Percentiles rank a stretch among this genome's conserved stretches.
phyloP scores from a whole-genome alignment of 495 filamentous ascomycete genomes.

The Thozetella sp. region DNA sequence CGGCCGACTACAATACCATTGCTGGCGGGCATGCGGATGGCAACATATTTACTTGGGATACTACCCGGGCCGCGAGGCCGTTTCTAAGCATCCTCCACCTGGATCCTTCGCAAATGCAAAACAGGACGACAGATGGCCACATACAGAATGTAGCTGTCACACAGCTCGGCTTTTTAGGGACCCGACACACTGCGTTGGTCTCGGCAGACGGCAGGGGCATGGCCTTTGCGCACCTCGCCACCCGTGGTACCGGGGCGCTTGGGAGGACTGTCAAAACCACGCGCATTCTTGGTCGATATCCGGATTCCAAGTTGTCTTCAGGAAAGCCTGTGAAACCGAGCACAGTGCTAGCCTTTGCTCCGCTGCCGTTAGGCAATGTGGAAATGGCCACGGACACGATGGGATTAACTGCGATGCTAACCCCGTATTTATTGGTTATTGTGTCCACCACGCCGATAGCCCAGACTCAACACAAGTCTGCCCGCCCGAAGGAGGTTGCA shows the following conservation, averaged over 20 bases:
- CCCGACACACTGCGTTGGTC: constrained; percentile 91
- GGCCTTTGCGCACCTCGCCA: constrained; percentile 97
- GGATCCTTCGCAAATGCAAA: constrained; percentile 62
- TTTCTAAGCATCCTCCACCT: constrained; percentile 88
- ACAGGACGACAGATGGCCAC: constrained; percentile 78
- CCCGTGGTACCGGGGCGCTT: constrained; percentile 83
- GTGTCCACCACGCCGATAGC: constrained; percentile 96
- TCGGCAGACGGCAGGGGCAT: constrained; percentile 96
- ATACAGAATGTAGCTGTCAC: constrained; percentile 73
- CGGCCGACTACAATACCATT: constrained; percentile 90
- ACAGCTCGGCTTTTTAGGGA: constrained; percentile 94
- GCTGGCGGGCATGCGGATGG: constrained; percentile 89
- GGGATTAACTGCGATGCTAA: constrained; percentile 93
- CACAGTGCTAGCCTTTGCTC: constrained; percentile 89
- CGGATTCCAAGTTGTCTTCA: constrained; percentile 54
- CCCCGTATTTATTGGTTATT: constrained; percentile 92
- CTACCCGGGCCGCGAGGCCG: constrained; percentile 74
- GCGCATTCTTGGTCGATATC: constrained; percentile 90
- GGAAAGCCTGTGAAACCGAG: constrained; percentile 83
- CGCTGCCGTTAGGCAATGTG: constrained; percentile 88
- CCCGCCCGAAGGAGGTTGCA: constrained; percentile 85
- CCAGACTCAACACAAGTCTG: constrained; percentile 92
- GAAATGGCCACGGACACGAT: constrained; percentile 85
- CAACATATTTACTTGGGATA: constrained; percentile 97
- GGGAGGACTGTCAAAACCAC: constrained; percentile 86